Percentiles rank a stretch among this genome's conserved stretches.
These are phyloP conservation scores for Sophora flavescens DNA, from an alignment of 306 rosid genomes.

Conservation along the genomic window DNA sequence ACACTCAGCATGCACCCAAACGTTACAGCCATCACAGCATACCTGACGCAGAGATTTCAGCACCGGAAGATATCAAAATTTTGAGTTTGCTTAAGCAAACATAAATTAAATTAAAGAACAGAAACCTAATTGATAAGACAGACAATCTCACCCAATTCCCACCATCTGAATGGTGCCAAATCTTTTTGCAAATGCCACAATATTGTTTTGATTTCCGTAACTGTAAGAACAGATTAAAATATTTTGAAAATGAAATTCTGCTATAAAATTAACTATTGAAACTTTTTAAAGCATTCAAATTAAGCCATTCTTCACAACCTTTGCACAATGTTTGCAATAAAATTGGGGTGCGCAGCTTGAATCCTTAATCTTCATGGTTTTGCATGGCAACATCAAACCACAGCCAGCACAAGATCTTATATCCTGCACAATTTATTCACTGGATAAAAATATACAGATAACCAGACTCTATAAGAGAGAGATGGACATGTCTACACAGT, in stretches of 20 bases:
- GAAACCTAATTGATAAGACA: slow-evolving; percentile 38
- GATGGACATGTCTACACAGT: background rate
- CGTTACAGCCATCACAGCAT: slow-evolving; percentile 96
- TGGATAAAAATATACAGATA: slow-evolving; percentile 39
- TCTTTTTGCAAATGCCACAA: slow-evolving; percentile 95
- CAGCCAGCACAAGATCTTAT: slow-evolving; percentile 80
- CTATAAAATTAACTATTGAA: slow-evolving; percentile 27
- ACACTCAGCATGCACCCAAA: slow-evolving; percentile 98
- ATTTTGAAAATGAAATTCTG: slow-evolving; percentile 40
- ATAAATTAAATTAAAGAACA: background rate
- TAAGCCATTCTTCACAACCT: slow-evolving; percentile 60
- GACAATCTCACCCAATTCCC: slow-evolving; percentile 92
- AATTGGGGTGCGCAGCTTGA: slow-evolving; percentile 54
- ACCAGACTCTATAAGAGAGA: slow-evolving; percentile 34
- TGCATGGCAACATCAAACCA: slow-evolving; percentile 63
- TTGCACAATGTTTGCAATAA: slow-evolving; percentile 81
- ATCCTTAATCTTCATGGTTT: slow-evolving; percentile 66
- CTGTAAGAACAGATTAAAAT: slow-evolving; percentile 53
- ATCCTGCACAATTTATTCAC: slow-evolving; percentile 66
- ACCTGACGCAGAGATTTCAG: slow-evolving; percentile 65
- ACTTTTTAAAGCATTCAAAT: slow-evolving; percentile 17
- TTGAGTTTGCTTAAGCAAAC: slow-evolving; percentile 1
- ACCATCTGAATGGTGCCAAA: slow-evolving; percentile 95
- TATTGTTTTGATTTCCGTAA: slow-evolving; percentile 88
- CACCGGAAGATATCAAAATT: slow-evolving; percentile 39